Evolutionary conservation across 2,329 filamentous ascomycete genomes (phyloP).

Genomic region (Xylariaceae sp.): DNA sequence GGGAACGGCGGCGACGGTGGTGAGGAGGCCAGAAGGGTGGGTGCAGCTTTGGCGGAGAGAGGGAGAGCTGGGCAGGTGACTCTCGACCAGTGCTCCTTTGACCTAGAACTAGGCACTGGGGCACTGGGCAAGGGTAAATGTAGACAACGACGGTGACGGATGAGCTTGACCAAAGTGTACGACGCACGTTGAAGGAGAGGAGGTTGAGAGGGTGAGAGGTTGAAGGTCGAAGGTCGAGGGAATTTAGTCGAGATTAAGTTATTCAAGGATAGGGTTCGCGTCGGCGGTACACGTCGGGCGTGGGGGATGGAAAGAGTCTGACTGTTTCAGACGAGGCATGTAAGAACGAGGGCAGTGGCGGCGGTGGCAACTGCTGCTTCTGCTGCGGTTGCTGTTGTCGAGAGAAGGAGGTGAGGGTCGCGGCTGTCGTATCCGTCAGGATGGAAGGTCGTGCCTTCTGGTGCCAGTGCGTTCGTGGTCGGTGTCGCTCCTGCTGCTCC

Average conservation of each 20-base stretch:
- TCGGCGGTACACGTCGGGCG: conserved; percentile 7
- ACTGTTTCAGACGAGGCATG: conserved; percentile 17
- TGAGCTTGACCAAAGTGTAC: neutral
- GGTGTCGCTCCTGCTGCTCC: neutral
- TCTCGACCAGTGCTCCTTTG: neutral
- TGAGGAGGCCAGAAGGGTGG: neutral
- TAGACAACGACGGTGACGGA: neutral
- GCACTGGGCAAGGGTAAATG: neutral
- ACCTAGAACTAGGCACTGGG: no score
- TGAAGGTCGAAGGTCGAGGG: conserved; percentile 1
- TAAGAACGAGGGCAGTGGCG: conserved; percentile 11
- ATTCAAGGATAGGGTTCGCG: conserved; percentile 12
- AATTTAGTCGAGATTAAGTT: conserved; percentile 6
- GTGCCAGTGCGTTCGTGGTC: neutral
- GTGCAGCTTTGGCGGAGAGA: neutral
- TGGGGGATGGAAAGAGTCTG: conserved; percentile 10
- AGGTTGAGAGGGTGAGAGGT: neutral
- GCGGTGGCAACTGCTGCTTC: conserved; percentile 1
- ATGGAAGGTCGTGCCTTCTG: neutral
- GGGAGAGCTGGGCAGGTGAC: neutral
- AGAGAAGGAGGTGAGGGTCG: neutral
- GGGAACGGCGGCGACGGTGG: conserved; percentile 1
- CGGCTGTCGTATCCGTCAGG: neutral
- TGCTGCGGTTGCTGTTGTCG: neutral
- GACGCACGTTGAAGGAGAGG: neutral